A percentile compares a stretch with the other conserved stretches of the same genome.
Evolutionary conservation across 2,329 filamentous ascomycete genomes (phyloP).

Genomic region (Alternaria atra): DNA sequence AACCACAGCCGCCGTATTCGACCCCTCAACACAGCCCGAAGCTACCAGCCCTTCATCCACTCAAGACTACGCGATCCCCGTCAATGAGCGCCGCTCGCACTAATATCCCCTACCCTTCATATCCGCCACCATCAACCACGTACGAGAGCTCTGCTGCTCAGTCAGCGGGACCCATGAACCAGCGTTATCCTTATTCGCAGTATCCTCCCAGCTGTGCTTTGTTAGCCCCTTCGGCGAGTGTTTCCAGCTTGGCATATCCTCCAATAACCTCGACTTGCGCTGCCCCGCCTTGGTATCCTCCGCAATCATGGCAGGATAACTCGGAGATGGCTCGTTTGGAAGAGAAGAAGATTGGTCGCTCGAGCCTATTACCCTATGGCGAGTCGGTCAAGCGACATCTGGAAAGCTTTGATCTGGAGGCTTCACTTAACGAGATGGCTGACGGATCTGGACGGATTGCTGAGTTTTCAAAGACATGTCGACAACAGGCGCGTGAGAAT

Average conservation of each 20-base stretch:
- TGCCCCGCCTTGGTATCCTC: conserved; percentile 49
- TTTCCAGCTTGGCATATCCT: conserved; percentile 53
- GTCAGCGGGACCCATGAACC: conserved; percentile 51
- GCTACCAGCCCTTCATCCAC: conserved; percentile 49
- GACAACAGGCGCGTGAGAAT: conserved; percentile 60
- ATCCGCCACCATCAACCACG: conserved; percentile 45
- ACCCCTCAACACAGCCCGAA: conserved; percentile 44
- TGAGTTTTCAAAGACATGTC: conserved; percentile 61
- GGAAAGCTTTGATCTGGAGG: conserved; percentile 68
- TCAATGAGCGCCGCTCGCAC: conserved; percentile 35
- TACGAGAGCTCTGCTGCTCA: conserved; percentile 50
- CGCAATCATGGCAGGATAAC: conserved; percentile 51
- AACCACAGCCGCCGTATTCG: conserved; percentile 39
- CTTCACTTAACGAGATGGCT: conserved; percentile 61
- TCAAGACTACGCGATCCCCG: conserved; percentile 50
- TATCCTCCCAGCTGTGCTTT: conserved; percentile 54
- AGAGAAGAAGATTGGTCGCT: conserved; percentile 48
- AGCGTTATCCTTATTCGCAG: conserved; percentile 53
- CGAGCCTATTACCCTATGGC: conserved; percentile 50
- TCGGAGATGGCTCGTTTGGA: conserved; percentile 43
- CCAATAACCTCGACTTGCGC: conserved; percentile 52
- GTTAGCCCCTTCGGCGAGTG: conserved; percentile 50
- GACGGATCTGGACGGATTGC: conserved; percentile 54
- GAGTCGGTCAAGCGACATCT: conserved; percentile 70
- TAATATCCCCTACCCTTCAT: conserved; percentile 39